Base-by-base conservation (phyloP, 176 grass and related monocot genomes). In the Aegilops longissima region DNA sequence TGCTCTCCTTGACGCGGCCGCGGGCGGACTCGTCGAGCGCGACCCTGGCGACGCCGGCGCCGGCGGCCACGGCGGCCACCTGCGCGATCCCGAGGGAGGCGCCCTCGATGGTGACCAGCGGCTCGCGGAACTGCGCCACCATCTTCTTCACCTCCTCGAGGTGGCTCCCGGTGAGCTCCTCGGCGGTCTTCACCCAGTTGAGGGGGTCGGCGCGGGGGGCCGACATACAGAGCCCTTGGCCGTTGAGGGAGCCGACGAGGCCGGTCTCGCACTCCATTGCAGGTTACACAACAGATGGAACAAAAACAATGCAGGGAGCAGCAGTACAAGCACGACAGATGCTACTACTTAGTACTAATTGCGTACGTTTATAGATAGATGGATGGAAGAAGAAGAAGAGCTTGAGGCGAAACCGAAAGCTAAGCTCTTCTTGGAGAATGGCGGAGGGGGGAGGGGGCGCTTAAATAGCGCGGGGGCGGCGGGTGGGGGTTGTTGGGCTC, bases 91-190 rank as follows among this genome's bases (percentile, higher is more conserved):
- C 91, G 29, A 98, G 89, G 36, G 82, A 84, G 0, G 95, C 91
- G 80, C 95, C 95, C 82, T 98, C 91, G 71, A 98, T 90, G 66
- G 44, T 87, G 16, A 95, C 91, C 83, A 84, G 8, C 24, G 89
- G 87, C 30, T 66, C 25, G 0, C 95, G 87, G 91, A 59, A 98
- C 62, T 98, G 93, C n/a, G 52, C 83, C 76, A 93, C 87, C 95
- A 98, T 98, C 87, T 77, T 34, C 93, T 93, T 93, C 34, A 98
- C 93, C 89, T 95, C 95, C 0, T 89, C 93, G 3, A 98, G 65
- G 87, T 98, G 95, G 85, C 93, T 95, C 67, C 95, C 91, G 0
- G 93, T 42, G 17, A 93, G 17, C 29, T 90, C 89, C 87, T 88
- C 89, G 2, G 95, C 93, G 7, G 93, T 81, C 66, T 87, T 66